Evolutionary conservation across 495 filamentous ascomycete genomes (phyloP), one percentile per base, ranked within the genome.

Genomic region (Bombardia bombarda): DNA sequence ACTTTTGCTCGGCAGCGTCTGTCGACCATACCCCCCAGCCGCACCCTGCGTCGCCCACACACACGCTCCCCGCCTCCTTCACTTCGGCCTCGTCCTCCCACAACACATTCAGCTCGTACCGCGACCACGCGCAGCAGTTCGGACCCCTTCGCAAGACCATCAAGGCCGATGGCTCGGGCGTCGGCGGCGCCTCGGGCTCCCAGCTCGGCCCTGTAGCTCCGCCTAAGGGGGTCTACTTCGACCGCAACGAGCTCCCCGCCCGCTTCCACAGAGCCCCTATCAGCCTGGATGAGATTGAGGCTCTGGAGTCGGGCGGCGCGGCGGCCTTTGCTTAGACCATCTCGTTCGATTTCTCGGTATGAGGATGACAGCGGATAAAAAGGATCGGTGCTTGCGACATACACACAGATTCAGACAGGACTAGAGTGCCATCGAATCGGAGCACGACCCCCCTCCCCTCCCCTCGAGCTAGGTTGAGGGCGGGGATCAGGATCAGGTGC

Each of bases 71-170:
- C 2, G 45, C 46, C 5, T 51, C 82, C 41, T 90, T 90, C 30
- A 78, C 90, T 38, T 66, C 63, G 46, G 58, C 54, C 47, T 50
- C 57, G 33, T 38, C 55, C 36, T 80, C 84, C 34, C 86, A 87
- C 55, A 53, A 74, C 4, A 84, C 84, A 33, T 98, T 98, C 73
- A 87, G 87, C 47, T 70, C 79, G 53, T 98, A 98, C 78, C 83
- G 92, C 55, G 78, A 82, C 60, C 87, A 87, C 66, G 93, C 90
- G 20, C 84, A 88, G 64, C 90, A 95, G 61, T 90, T 95, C 63
- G 92, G 92, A 17, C 92, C 92, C 8, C 79, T 97, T 36, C 74
- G 74, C 49, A 73, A 76, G 51, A 70, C 67, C 51, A 64, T 72
- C 58, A 50, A 53, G 59, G 63, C 61, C 58, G 57, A 59, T 31